phyloP scores from a whole-genome alignment of 139 green algal genomes.

The Chlorella sp. region DNA sequence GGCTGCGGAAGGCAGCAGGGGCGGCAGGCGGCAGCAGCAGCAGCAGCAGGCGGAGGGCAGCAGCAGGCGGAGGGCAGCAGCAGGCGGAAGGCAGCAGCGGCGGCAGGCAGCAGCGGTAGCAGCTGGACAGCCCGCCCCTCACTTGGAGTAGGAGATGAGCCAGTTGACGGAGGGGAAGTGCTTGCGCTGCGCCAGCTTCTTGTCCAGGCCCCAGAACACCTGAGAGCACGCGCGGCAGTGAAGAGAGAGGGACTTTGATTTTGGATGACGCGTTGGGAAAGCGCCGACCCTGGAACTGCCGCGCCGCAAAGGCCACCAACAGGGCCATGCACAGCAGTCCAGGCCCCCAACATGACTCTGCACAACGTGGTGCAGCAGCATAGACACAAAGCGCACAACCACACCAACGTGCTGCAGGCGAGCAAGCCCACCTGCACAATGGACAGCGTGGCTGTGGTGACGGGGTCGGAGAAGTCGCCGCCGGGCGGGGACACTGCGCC shows the following conservation, averaged over 20 bases:
- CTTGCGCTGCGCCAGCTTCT: slow-evolving; percentile 99
- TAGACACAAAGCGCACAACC: too few species aligned
- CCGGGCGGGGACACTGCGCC: slow-evolving; percentile 97
- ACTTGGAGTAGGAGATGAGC: slow-evolving; percentile 99
- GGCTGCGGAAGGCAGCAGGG: too few species aligned
- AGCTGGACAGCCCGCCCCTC: neutral
- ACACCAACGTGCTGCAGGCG: neutral
- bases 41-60: neutral
- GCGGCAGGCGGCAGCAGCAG: neutral
- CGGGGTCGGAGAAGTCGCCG: slow-evolving; percentile 98
- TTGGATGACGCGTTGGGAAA: too few species aligned
- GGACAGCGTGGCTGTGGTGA: slow-evolving; percentile 97
- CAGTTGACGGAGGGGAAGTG: slow-evolving; percentile 99
- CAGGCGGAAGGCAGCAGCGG: neutral
- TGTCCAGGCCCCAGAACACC: slow-evolving; percentile 99
- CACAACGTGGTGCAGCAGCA: too few species aligned
- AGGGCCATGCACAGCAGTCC: too few species aligned
- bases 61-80: neutral
- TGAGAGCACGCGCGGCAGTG: slow-evolving; percentile 47
- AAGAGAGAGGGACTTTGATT: neutral
- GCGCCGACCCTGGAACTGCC: too few species aligned
- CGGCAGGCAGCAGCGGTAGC: too few species aligned
- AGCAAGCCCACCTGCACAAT: slow-evolving; percentile 92
- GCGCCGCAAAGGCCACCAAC: too few species aligned
- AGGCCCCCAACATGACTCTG: too few species aligned